Evolutionary conservation across 2,329 filamentous ascomycete genomes (phyloP), one percentile per base, ranked within the genome.

Genomic region (Aureobasidium sp.): DNA sequence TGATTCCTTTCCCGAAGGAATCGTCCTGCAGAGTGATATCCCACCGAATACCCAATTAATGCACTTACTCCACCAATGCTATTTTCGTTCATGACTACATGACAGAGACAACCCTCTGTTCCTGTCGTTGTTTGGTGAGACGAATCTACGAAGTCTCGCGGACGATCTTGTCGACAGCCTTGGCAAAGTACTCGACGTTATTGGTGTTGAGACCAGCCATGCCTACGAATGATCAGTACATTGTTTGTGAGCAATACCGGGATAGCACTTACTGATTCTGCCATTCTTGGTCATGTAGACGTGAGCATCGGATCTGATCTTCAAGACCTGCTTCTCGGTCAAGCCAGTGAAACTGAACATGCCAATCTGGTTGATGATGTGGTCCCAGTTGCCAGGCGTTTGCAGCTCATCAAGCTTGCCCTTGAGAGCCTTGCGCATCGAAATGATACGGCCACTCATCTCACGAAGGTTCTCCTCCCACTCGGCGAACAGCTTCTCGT

Each of bases 311-410:
- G 85, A 80, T 58, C 87, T 82, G 64, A 94, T 78, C 76, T 84
- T 85, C 68, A 82, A 68, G 8, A 93, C 90, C 73, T 94, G 90
- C 65, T 83, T 73, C 77, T 91, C 88, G 14, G 75, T 83, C 73
- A 95, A 77, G 14, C 90, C 90, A 0, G 90, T 95, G 75, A 96
- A 99, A 75, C 88, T 93, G 79, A 99, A 99, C 94, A 99, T 99
- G 78, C 94, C 94, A 72, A 99, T 99, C 82, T 99, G 94, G 70
- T 95, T 90, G 17, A 92, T 97, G 74, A 99, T 96, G 78, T 99
- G 94, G 72, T 92, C 90, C 94, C 94, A 99, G 15, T 84, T 88
- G 35, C 93, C 93, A 0, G 93, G 93, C 0, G 94, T 97, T 33
- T 84, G 85, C 63, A 93, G 82, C 71, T 86, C 85, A 77, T 97